These are phyloP conservation scores for Chamaenerion angustifolium DNA, from an alignment of 345 rosid species.

Conservation along the genomic window DNA sequence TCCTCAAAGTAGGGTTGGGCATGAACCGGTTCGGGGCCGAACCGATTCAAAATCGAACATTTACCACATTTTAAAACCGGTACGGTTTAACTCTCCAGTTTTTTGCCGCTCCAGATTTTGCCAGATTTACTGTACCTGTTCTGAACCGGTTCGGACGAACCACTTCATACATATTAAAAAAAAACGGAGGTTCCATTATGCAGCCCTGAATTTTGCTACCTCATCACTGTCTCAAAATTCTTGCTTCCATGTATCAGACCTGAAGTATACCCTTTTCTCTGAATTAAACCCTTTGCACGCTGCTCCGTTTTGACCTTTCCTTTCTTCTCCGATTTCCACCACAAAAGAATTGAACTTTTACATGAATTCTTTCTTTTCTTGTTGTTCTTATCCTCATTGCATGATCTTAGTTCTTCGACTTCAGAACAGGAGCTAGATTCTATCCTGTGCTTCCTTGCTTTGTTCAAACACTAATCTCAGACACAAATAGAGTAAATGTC, in stretches of 20 bases:
- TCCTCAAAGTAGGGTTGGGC: no score
- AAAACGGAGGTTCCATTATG: no score
- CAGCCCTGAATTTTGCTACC: constrained; percentile 29
- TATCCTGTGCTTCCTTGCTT: constrained; percentile 34
- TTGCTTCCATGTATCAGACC: constrained; percentile 20
- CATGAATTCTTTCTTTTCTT: constrained; percentile 33
- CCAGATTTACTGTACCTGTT: no score
- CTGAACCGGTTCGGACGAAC: no score
- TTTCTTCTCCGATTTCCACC: constrained; percentile 40
- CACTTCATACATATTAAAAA: no score
- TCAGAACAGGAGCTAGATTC: constrained; percentile 8
- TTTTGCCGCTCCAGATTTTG: no score
- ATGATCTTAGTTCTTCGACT: constrained; percentile 10
- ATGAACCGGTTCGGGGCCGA: no score
- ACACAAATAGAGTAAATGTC: neutral
- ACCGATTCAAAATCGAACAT: no score
- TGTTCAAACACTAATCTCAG: constrained; percentile 35
- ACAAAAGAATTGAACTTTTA: constrained; percentile 29
- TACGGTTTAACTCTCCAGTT: no score
- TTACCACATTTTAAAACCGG: no score
- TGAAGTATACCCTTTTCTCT: constrained; percentile 24
- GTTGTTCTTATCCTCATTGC: constrained; percentile 9
- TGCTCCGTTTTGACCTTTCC: constrained; percentile 12
- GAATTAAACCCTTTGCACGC: constrained; percentile 9
- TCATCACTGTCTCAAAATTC: constrained; percentile 9